Evolutionary conservation across 371 early-diverging fungal species (phyloP), one percentile per base, ranked within the genome.

Genomic region (Gilbertella persicaria): DNA sequence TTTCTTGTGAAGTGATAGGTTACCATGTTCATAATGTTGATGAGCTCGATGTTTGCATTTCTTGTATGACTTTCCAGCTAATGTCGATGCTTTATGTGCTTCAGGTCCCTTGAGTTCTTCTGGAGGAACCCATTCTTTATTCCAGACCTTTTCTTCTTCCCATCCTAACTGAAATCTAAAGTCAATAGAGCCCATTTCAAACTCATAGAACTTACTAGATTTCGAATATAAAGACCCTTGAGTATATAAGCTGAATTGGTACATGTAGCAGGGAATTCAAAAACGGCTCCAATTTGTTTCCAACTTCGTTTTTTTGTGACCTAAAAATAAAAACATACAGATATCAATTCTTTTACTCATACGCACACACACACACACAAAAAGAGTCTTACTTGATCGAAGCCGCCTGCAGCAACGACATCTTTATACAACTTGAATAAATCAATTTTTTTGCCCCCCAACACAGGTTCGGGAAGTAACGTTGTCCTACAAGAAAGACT

Each of bases 221-320:
- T 83, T 59, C 79, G 71, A 42, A 81, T 82, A 56, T 91, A 91
- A 1, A 89, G 73, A 19, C 84, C 81, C 62, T 90, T 90, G 50
- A 89, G 71, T 33, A 89, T 86, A 63, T 83, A 89, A n/a, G 90
- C 90, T 43, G 84, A 81, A 67, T 90, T 91, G 26, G 90, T 91
- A 62, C 92, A 90, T 13, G 90, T 91, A 19, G 80, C 65, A 2
- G 92, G 90, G 50, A 91, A 85, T 39, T 90, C 80, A 67, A 91
- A 89, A 0, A 81, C 75, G 20, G 75, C 65, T n/a, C 84, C 78
- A 29, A 91, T 79, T 37, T 84, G 76, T 50, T 83, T 86, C 91
- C 91, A 91, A 14, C 82, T 81, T n/a, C 88, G 79, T 36, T 83
- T 85, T 36, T 78, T 68, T 12, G 89, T 86, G 14, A 91, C 88